Conservation (phyloP, 306 rosid genomes). For the Bauhinia variegata region DNA sequence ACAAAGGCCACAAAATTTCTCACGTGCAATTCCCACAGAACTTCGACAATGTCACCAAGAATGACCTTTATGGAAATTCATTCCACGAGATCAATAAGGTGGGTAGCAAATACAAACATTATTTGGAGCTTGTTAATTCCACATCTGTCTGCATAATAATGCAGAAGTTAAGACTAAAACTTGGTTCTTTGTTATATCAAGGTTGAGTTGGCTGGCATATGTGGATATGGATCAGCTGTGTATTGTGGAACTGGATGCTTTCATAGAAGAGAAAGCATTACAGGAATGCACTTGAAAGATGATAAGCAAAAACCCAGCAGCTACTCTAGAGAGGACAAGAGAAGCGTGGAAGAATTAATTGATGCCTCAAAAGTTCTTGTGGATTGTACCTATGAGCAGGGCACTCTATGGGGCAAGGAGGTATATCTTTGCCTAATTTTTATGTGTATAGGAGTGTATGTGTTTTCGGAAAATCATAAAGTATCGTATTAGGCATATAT, state of each 20-base stretch:
- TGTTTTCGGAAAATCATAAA: too few species aligned
- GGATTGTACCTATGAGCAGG: slow-evolving; percentile 58
- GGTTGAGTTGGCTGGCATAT: slow-evolving; percentile 57
- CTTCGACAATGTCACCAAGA: slow-evolving; percentile 48
- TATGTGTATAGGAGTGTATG: not conserved
- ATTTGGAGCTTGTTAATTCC: not conserved
- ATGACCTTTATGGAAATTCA: slow-evolving; percentile 49
- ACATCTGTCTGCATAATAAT: too few species aligned
- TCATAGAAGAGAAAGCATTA: slow-evolving; percentile 67
- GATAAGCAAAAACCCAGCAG: slow-evolving; percentile 11
- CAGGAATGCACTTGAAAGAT: slow-evolving; percentile 49
- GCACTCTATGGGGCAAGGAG: slow-evolving; percentile 72
- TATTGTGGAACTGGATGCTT: slow-evolving; percentile 76
- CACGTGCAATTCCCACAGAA: slow-evolving; percentile 64
- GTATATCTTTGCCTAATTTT: not conserved
- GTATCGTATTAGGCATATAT: too few species aligned
- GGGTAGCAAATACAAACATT: not conserved
- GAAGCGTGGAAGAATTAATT: slow-evolving; percentile 50
- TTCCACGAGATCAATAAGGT: slow-evolving; percentile 21
- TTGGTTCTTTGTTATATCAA: slow-evolving; percentile 3
- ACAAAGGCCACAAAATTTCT: slow-evolving; percentile 55
- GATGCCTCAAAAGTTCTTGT: slow-evolving; percentile 55
- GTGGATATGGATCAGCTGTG: slow-evolving; percentile 59
- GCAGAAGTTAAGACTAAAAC: too few species aligned
- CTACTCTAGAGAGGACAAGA: slow-evolving; percentile 32